phyloP scores from a whole-genome alignment of 805 yeast genomes.

The Grigorovia transvaalensis region DNA sequence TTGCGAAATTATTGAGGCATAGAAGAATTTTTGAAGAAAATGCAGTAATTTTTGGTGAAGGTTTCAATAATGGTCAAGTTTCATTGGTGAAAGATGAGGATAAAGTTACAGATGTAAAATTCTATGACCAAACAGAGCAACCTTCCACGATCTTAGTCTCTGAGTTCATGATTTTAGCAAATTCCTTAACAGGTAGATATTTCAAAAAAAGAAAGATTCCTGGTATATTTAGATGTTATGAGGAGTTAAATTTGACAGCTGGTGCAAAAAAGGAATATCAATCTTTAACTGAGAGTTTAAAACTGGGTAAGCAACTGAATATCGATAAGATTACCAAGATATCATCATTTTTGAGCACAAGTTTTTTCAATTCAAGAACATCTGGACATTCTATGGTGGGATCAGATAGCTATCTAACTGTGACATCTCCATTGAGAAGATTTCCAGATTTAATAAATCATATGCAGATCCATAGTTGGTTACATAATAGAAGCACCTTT shows the following conservation, averaged over 20 bases:
- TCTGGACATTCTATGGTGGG: constrained; percentile 54
- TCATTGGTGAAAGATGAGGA: constrained; percentile 5
- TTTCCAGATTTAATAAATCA: constrained; percentile 74
- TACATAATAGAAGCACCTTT: constrained; percentile 22
- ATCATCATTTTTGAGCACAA: constrained; percentile 40
- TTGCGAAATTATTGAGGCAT: constrained; percentile 14
- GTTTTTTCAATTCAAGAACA: constrained; percentile 40
- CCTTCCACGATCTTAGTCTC: constrained; percentile 60
- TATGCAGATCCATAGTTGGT: constrained; percentile 50
- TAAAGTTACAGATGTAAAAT: constrained; percentile 7
- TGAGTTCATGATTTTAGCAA: constrained; percentile 77
- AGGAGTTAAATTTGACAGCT: constrained; percentile 21
- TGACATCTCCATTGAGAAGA: constrained; percentile 85
- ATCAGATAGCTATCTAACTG: constrained; percentile 50
- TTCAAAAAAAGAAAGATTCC: constrained; percentile 38
- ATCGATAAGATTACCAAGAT: constrained; percentile 35
- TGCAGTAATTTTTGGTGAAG: constrained; percentile 34
- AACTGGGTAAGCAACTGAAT: constrained; percentile 18
- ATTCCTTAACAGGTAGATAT: constrained; percentile 45
- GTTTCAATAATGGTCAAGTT: constrained; percentile 22
- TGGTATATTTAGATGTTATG: constrained; percentile 36
- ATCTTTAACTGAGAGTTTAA: constrained; percentile 15
- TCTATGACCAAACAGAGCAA: constrained; percentile 24
- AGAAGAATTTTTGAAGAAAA: constrained; percentile 28
- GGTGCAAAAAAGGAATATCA: constrained; percentile 18